Evolutionary conservation across 805 yeast species (phyloP).

Genomic region (Saturnispora dispora): DNA sequence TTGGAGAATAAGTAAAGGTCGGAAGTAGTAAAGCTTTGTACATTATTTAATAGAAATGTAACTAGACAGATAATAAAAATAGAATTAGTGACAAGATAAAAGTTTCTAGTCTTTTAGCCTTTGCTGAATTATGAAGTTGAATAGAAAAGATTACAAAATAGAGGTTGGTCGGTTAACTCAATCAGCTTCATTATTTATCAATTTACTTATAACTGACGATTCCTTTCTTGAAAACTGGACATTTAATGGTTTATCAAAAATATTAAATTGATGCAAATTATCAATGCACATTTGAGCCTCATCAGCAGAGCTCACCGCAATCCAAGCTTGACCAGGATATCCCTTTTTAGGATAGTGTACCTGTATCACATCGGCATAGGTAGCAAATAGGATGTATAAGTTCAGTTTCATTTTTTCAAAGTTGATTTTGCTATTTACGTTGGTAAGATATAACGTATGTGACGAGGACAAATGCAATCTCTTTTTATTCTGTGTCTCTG

Average conservation of each 20-base stretch:
- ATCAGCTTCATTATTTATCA: constrained; percentile 7
- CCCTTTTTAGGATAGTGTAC: constrained; percentile 35
- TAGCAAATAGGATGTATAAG: constrained; percentile 48
- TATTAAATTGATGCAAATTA: constrained; percentile 35
- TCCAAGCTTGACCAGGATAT: constrained; percentile 61
- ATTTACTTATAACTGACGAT: constrained; percentile 19
- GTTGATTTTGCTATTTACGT: constrained; percentile 50
- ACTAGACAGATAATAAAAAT: neutral
- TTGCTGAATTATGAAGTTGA: neutral
- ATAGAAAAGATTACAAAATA: neutral
- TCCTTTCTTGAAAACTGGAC: constrained; percentile 36
- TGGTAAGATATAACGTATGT: constrained; percentile 48
- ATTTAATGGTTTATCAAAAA: constrained; percentile 45
- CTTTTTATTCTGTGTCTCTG: neutral
- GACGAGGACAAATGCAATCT: neutral
- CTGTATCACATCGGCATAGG: constrained; percentile 57
- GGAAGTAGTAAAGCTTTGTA: constrained; percentile 15
- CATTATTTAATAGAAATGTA: neutral
- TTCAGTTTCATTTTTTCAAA: constrained; percentile 37
- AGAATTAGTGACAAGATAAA: no score
- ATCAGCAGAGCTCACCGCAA: constrained; percentile 39
- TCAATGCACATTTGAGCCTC: constrained; percentile 45
- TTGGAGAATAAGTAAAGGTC: constrained; percentile 61
- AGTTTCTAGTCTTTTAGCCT: no score
- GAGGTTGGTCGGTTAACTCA: neutral